Evolutionary conservation across 2,329 filamentous ascomycete genomes (phyloP).

Genomic region (Pleomassaria siparia): DNA sequence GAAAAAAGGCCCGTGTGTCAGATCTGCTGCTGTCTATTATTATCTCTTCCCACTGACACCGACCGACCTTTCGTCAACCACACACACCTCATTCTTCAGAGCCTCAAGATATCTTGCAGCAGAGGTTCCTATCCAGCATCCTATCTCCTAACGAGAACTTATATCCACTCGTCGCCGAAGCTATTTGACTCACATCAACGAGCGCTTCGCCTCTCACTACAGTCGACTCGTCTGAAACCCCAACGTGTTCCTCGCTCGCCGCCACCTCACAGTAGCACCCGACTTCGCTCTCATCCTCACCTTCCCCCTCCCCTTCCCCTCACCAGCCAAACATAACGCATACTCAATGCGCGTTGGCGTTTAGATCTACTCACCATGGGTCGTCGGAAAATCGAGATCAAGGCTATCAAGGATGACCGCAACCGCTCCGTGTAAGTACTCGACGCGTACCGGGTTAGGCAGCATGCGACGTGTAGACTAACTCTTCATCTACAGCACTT

Average conservation of each 20-base stretch:
- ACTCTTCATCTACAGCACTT: conserved; percentile 68
- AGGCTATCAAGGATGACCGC: conserved; percentile 97
- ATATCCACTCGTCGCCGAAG: conserved; percentile 7
- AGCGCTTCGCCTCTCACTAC: conserved; percentile 1
- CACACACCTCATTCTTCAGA: conserved; percentile 5
- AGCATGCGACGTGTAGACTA: conserved; percentile 17
- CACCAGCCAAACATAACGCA: conserved; percentile 10
- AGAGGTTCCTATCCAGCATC: not conserved
- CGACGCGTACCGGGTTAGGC: conserved; percentile 1
- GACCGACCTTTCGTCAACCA: conserved; percentile 1
- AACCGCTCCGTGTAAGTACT: conserved; percentile 90
- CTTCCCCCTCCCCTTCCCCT: conserved; percentile 8
- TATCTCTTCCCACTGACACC: conserved; percentile 2
- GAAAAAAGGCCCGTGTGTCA: too few relatives aligned
- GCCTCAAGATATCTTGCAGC: conserved; percentile 8
- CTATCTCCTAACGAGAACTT: conserved; percentile 1
- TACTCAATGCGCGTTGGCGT: conserved; percentile 32
- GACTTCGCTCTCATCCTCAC: conserved; percentile 10
- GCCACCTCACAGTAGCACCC: conserved; percentile 10
- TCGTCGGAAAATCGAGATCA: conserved; percentile 99
- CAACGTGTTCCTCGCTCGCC: conserved; percentile 10
- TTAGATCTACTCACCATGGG: conserved; percentile 65
- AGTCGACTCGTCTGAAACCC: conserved; percentile 7
- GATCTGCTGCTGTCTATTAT: conserved; percentile 13
- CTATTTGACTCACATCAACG: conserved; percentile 1